Conservation (phyloP, 75 land plant genomes). For the Pseudotsuga menziesii region DNA sequence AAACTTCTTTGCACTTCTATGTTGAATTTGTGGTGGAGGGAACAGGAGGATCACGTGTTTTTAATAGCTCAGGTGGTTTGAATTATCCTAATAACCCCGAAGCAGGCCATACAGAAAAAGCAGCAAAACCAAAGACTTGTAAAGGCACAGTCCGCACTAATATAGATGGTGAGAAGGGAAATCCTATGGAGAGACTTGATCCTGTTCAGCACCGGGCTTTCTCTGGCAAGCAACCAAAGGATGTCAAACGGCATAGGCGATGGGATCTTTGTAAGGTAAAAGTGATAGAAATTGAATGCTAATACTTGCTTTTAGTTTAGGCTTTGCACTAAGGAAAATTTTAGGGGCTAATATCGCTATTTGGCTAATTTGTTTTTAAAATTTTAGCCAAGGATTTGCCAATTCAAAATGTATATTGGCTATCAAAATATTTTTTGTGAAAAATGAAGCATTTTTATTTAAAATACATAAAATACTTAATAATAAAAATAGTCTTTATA, state of each 20-base stretch:
- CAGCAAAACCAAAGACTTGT: slow-evolving; percentile 27
- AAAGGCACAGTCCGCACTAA: slow-evolving; percentile 19
- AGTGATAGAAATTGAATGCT: neutral
- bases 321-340: neutral
- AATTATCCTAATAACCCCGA: slow-evolving; percentile 29
- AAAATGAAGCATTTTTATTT: too few species aligned
- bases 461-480: too few species aligned
- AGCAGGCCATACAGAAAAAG: slow-evolving; percentile 21
- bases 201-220: slow-evolving; percentile 12
- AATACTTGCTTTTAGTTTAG: slow-evolving; percentile 10
- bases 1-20: slow-evolving; percentile 69
- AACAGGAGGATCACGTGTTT: slow-evolving; percentile 86
- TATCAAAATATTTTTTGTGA: too few species aligned
- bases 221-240: slow-evolving; percentile 28
- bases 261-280: slow-evolving; percentile 85
- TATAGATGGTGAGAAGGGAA: slow-evolving; percentile 32
- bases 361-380: too few species aligned
- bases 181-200: slow-evolving; percentile 23
- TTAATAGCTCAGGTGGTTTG: slow-evolving; percentile 41
- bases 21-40: slow-evolving; percentile 95
- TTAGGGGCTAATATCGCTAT: too few species aligned
- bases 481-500: neutral
- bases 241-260: slow-evolving; percentile 76
- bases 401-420: too few species aligned
- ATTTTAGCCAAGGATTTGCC: too few species aligned